Evolutionary conservation across 2,329 filamentous ascomycete species (phyloP).

Genomic region (Monilinia vaccinii-corymbosi): DNA sequence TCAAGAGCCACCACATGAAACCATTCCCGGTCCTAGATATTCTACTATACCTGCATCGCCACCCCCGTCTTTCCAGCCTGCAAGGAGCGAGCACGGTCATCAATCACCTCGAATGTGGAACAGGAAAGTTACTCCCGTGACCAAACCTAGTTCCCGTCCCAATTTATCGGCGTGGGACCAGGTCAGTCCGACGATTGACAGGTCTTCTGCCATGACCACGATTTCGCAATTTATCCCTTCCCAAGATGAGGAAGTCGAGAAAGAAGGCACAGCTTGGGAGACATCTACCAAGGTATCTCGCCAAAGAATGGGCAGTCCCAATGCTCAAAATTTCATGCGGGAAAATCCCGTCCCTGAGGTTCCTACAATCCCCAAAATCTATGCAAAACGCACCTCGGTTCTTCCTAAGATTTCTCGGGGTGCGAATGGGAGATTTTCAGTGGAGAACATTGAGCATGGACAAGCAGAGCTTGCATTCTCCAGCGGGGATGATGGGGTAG

Average conservation of each 20-base stretch:
- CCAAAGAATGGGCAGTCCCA: neutral
- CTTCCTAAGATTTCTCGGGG: neutral
- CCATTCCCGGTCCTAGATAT: neutral
- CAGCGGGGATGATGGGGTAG: no score
- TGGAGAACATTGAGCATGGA: neutral
- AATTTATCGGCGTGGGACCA: neutral
- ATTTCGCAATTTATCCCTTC: neutral
- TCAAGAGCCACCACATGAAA: neutral
- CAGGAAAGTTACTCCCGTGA: neutral
- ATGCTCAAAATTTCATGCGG: neutral
- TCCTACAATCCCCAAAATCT: neutral
- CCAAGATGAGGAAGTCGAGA: neutral
- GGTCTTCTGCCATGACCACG: neutral
- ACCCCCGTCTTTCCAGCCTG: neutral
- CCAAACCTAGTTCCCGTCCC: neutral
- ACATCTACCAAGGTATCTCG: neutral
- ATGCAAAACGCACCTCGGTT: neutral
- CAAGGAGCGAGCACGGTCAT: neutral
- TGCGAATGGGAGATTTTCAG: neutral
- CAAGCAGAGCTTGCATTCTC: no score
- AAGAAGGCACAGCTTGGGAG: neutral
- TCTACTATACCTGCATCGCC: neutral
- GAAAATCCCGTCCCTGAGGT: neutral
- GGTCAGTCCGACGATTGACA: neutral
- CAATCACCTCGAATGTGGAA: neutral